phyloP scores from a whole-genome alignment of 2,329 filamentous ascomycete genomes.

The Ramichloridium luteum region DNA sequence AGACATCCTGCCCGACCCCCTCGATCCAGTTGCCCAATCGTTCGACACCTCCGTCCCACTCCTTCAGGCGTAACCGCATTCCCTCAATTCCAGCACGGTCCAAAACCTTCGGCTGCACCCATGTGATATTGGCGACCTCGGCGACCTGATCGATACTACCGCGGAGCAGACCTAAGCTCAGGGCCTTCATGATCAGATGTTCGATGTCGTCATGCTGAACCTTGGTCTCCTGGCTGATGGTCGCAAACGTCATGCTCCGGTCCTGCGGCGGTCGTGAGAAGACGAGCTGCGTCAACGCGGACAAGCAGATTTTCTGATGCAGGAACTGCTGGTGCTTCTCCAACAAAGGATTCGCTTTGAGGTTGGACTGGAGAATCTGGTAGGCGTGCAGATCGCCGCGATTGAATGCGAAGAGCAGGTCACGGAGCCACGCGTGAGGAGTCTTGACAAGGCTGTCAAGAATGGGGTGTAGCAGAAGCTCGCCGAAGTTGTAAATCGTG shows the following conservation, averaged over 20 bases:
- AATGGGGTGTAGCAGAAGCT: constrained; percentile 94
- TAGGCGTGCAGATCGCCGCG: constrained; percentile 82
- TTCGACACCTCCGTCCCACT: constrained; percentile 95
- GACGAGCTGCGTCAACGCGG: constrained; percentile 86
- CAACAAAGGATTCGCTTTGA: constrained; percentile 68
- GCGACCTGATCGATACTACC: constrained; percentile 96
- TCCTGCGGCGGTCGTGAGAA: constrained; percentile 94
- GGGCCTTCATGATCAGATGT: constrained; percentile 97
- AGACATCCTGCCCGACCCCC: constrained; percentile 83
- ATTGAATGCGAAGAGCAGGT: constrained; percentile 97
- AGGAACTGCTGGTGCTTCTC: constrained; percentile 70
- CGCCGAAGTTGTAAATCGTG: constrained; percentile 98
- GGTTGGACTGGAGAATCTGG: constrained; percentile 58
- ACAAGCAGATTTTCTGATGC: constrained; percentile 96
- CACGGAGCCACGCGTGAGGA: constrained; percentile 74
- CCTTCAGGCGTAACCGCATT: constrained; percentile 76
- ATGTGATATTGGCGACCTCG: constrained; percentile 86
- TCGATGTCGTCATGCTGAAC: constrained; percentile 86
- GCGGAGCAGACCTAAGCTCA: constrained; percentile 77
- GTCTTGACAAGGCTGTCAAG: constrained; percentile 69
- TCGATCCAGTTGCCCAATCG: constrained; percentile 96
- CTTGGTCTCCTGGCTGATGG: constrained; percentile 85
- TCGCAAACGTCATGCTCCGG: constrained; percentile 80
- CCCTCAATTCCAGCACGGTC: constrained; percentile 90
- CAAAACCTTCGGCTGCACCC: constrained; percentile 97